A percentile compares a stretch with the other conserved stretches of the same genome.
phyloP scores from a whole-genome alignment of 192 early-diverging fungal species.

The Coemansia sp. region DNA sequence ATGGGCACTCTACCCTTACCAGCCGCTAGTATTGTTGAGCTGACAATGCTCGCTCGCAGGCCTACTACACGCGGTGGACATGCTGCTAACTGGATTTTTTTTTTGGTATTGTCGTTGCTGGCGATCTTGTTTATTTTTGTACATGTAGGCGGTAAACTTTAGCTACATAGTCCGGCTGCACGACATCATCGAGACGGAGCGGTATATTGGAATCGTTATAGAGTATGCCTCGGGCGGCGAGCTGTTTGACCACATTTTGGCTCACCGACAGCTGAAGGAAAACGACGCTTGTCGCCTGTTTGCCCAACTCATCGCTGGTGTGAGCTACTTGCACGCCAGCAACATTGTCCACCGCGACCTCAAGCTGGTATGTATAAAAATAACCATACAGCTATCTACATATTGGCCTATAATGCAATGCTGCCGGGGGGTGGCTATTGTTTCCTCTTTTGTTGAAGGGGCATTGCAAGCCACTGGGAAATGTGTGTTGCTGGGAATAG shows the following conservation, averaged over 20 bases:
- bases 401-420: not conserved
- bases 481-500: not conserved
- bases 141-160: slow-evolving; percentile 79
- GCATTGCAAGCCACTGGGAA: slow-evolving; percentile 10
- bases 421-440: not conserved
- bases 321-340: slow-evolving; percentile 89
- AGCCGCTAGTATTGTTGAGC: slow-evolving; percentile 1
- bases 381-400: not conserved
- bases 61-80: not conserved
- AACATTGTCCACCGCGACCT: slow-evolving; percentile 97
- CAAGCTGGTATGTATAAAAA: slow-evolving; percentile 72
- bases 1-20: slow-evolving; percentile 10
- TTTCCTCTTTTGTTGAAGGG: not conserved
- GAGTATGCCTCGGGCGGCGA: slow-evolving; percentile 97
- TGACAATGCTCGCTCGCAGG: not conserved
- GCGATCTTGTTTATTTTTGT: slow-evolving; percentile 6
- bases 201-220: slow-evolving; percentile 96
- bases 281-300: slow-evolving; percentile 88
- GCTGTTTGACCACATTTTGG: slow-evolving; percentile 96
- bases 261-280: slow-evolving; percentile 91
- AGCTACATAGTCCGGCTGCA: slow-evolving; percentile 88
- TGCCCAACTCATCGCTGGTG: slow-evolving; percentile 88
- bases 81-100: not conserved
- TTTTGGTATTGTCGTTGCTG: slow-evolving; percentile 17
- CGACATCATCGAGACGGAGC: slow-evolving; percentile 95